Percentiles rank a stretch among this genome's conserved stretches.
Evolutionary conservation across 2,329 filamentous ascomycete genomes (phyloP).

Genomic region (Magnaporthiopsis rhizophila): DNA sequence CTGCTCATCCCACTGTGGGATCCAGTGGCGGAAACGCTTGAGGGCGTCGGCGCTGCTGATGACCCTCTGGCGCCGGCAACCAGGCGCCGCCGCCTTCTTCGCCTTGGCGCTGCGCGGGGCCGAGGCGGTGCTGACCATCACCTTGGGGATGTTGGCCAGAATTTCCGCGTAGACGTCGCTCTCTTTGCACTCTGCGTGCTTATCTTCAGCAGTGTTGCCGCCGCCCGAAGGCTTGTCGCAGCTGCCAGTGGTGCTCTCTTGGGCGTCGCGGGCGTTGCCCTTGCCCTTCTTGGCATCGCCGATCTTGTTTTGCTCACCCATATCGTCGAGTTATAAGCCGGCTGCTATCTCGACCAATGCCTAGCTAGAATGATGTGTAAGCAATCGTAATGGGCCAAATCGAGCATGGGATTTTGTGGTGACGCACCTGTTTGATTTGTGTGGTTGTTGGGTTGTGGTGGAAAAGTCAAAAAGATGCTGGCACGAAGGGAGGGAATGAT

Average conservation of each 20-base stretch:
- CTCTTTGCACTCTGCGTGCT: neutral
- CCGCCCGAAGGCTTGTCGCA: neutral
- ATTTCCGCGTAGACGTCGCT: neutral
- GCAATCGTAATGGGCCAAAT: no score
- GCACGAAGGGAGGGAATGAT: no score
- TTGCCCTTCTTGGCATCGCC: neutral
- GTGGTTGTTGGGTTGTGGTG: no score
- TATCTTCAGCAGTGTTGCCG: no score
- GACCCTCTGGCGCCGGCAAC: no score
- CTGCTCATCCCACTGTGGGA: constrained; percentile 3
- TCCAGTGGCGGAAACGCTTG: neutral
- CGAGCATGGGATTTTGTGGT: no score
- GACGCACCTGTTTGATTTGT: no score
- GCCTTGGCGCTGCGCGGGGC: no score
- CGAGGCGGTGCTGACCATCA: neutral
- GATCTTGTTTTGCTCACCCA: neutral
- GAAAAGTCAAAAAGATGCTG: no score
- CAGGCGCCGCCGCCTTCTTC: no score
- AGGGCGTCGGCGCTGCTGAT: neutral
- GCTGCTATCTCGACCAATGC: no score
- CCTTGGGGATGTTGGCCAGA: neutral
- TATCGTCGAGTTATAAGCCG: neutral
- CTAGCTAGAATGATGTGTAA: neutral
- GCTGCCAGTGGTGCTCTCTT: neutral
- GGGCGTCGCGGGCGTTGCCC: neutral